These are phyloP conservation scores for Dactylonectria macrodidyma DNA, from an alignment of 2,329 filamentous ascomycete species.

Conservation along the genomic window DNA sequence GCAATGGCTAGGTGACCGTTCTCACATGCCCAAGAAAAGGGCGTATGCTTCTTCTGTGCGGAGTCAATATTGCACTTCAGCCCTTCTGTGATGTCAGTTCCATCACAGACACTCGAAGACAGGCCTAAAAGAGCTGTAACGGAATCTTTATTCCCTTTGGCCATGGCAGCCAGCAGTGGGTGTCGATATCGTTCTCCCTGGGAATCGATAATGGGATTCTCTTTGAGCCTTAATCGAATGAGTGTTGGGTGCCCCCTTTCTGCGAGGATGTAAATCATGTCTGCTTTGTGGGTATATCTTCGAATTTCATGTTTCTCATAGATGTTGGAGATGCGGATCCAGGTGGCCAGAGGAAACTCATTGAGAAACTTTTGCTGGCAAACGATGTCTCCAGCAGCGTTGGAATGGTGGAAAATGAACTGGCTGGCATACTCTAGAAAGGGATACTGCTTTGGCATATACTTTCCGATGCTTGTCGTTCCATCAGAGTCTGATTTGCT, in stretches of 20 bases:
- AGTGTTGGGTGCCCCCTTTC: neutral
- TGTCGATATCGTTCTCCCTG: too few species aligned
- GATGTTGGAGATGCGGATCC: constrained; percentile 15
- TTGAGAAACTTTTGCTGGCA: neutral
- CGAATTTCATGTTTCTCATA: constrained; percentile 12
- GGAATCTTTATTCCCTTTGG: too few species aligned
- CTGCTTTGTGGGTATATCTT: neutral
- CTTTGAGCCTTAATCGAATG: neutral
- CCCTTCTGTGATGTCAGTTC: too few species aligned
- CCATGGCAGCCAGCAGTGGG: too few species aligned
- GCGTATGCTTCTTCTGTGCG: too few species aligned
- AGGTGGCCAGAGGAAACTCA: neutral
- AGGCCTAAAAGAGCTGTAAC: too few species aligned
- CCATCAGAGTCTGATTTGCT: too few species aligned
- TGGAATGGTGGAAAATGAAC: constrained; percentile 32
- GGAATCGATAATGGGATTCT: too few species aligned
- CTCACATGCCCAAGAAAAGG: too few species aligned
- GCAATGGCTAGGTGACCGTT: too few species aligned
- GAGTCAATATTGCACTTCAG: too few species aligned
- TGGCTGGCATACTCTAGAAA: constrained; percentile 33
- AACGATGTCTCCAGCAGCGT: constrained; percentile 8
- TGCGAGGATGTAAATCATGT: constrained; percentile 31
- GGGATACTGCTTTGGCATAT: constrained; percentile 15
- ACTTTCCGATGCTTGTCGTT: neutral
- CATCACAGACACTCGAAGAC: too few species aligned